Evolutionary conservation across 495 filamentous ascomycete species (phyloP), one percentile per base, ranked within the genome.

Genomic region (Aspergillus kassunensis): DNA sequence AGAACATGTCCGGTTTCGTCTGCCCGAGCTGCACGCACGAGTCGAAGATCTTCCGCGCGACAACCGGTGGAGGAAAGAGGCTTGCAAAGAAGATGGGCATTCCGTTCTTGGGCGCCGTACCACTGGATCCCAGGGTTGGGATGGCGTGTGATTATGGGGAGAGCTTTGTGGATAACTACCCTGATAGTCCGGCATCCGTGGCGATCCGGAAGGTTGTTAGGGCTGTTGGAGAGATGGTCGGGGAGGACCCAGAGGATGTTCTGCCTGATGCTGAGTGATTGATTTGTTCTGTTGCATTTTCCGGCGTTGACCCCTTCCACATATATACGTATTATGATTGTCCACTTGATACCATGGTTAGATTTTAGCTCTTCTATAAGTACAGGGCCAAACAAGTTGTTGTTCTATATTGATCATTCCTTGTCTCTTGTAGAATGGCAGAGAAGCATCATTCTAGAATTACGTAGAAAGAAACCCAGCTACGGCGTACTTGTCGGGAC

Each of bases 1-100:
- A 98, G 76, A 98, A 98, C 65, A 98, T 98, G 93, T 86, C 83
- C 43, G 89, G 90, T 9, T 98, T 96, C 67, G 90, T 97, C 33
- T 98, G 93, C 65, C 89, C 89, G 4, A 89, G 86, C 33, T 98
- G 93, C 67, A 85, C 77, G 30, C 81, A 89, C 52, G 77, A 84
- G 64, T 87, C 79, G 44, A 81, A 95, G 63, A 95, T 98, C 29
- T 98, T 97, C 70, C 80, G 82, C 51, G 88, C 92, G 5, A 95
- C 89, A 16, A 98, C 95, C 1, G 93, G 93, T 9, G 95, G 93
- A 5, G 93, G 87, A 9, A 74, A 77, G 51, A 81, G 76, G 31
- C 65, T 98, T 51, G 92, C 91, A 2, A 77, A 84, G 69, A 91
- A 95, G 64, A 90, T 87, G 78, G 79, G 79, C 6, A 87, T 98